A percentile compares a stretch with the other conserved stretches of the same genome.
Conservation (phyloP, 2,329 filamentous ascomycete species). For the Fusarium penzigii region DNA sequence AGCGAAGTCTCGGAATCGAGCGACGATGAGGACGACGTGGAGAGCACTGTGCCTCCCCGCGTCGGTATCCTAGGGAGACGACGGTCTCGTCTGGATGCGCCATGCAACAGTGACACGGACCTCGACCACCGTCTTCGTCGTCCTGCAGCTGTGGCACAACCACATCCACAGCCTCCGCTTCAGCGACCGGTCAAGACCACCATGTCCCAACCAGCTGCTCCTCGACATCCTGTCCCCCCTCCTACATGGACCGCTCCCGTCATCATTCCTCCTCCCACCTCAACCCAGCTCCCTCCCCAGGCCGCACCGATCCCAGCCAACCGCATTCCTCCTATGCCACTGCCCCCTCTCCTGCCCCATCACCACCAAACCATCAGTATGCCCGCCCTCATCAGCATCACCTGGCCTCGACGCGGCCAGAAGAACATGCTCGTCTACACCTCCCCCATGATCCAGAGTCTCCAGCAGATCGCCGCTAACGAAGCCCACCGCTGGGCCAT, state of each 20-base stretch:
- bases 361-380: slow-evolving; percentile 9
- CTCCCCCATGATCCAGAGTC: slow-evolving; percentile 36
- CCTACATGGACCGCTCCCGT: slow-evolving; percentile 6
- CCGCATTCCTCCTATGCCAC: slow-evolving; percentile 1
- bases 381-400: slow-evolving; percentile 30
- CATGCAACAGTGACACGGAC: slow-evolving; percentile 9
- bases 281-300: background rate
- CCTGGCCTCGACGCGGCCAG: slow-evolving; percentile 31
- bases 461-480: slow-evolving; percentile 20
- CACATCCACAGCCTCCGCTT: background rate
- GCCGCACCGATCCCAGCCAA: background rate
- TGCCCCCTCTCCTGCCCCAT: slow-evolving; percentile 8
- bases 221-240: slow-evolving; percentile 5
- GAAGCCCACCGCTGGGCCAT: slow-evolving; percentile 21
- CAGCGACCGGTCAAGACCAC: slow-evolving; percentile 4
- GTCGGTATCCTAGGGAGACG: slow-evolving; percentile 10
- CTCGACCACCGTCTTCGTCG: slow-evolving; percentile 1
- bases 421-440: slow-evolving; percentile 33
- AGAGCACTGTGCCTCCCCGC: slow-evolving; percentile 8
- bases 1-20: slow-evolving; percentile 26
- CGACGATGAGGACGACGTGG: slow-evolving; percentile 7
- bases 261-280: background rate
- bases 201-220: background rate
- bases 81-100: slow-evolving; percentile 7
- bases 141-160: slow-evolving; percentile 9